phyloP scores from a whole-genome alignment of 2,329 filamentous ascomycete genomes.

The Ceratocystis alfenasii region DNA sequence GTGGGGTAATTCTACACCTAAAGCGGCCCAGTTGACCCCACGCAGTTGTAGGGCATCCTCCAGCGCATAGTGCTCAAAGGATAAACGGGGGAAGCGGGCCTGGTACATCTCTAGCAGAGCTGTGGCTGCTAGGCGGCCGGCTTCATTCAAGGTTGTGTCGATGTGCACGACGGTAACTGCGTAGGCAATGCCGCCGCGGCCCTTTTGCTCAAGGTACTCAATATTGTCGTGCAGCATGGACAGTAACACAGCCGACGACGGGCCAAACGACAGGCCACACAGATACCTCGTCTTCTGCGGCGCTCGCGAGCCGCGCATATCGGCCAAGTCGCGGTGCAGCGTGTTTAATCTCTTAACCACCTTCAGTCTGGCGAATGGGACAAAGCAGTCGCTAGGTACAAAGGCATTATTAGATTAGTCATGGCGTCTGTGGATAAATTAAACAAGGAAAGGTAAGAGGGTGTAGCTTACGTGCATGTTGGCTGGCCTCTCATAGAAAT shows the following conservation, averaged over 20 bases:
- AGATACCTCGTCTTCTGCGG: constrained; percentile 41
- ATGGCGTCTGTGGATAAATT: constrained; percentile 20
- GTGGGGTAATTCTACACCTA: constrained; percentile 32
- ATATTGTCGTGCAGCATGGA: constrained; percentile 63
- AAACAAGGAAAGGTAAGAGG: not conserved
- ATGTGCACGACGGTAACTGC: constrained; percentile 51
- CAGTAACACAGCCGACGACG: constrained; percentile 66
- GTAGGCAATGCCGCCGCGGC: constrained; percentile 52
- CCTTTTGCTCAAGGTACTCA: constrained; percentile 48
- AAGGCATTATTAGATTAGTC: not conserved
- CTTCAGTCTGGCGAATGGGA: constrained; percentile 65
- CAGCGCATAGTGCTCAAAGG: constrained; percentile 52
- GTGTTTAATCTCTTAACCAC: constrained; percentile 57
- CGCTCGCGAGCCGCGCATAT: constrained; percentile 28
- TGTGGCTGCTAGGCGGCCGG: constrained; percentile 31
- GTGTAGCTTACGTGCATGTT: constrained; percentile 25
- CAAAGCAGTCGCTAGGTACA: constrained; percentile 51
- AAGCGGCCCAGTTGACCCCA: constrained; percentile 42
- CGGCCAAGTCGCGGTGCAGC: constrained; percentile 38
- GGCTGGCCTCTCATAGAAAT: constrained; percentile 23
- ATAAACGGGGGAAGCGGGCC: constrained; percentile 52
- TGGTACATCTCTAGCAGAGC: constrained; percentile 43
- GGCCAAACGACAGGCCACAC: constrained; percentile 70
- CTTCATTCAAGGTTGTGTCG: constrained; percentile 32
- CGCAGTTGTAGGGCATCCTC: constrained; percentile 44